A percentile compares a stretch with the other conserved stretches of the same genome.
These are phyloP conservation scores for Pythium chondricola DNA, from an alignment of 352 stramenopile species.

Conservation along the genomic window DNA sequence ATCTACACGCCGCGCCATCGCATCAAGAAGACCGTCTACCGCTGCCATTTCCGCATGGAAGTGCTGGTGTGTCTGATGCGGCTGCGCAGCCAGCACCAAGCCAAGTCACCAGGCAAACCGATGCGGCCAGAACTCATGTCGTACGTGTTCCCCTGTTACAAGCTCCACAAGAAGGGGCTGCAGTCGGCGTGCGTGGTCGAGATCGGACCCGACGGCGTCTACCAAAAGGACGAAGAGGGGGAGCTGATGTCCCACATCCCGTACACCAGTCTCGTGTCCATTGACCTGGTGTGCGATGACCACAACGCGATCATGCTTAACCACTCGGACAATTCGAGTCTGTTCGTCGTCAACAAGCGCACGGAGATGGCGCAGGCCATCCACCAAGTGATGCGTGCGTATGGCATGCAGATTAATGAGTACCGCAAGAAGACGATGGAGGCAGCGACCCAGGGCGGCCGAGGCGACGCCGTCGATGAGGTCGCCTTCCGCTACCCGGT, in stretches of 20 bases:
- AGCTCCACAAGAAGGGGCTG: conserved; percentile 51
- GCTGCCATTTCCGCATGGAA: conserved; percentile 78
- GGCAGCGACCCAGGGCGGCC: conserved; percentile 35
- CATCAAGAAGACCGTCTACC: conserved; percentile 79
- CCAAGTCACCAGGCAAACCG: conserved; percentile 21
- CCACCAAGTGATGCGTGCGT: conserved; percentile 61
- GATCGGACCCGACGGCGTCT: conserved; percentile 64
- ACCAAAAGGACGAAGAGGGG: conserved; percentile 66
- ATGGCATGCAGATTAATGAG: conserved; percentile 78
- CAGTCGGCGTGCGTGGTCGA: conserved; percentile 66
- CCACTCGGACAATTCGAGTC: conserved; percentile 76
- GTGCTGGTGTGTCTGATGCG: conserved; percentile 77
- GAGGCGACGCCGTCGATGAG: conserved; percentile 16
- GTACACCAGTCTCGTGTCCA: conserved; percentile 78
- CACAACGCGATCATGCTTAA: conserved; percentile 67
- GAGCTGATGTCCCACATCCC: conserved; percentile 77
- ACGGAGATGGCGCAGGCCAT: conserved; percentile 71
- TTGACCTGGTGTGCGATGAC: conserved; percentile 76
- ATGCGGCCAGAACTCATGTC: conserved; percentile 43
- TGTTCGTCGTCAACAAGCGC: conserved; percentile 60
- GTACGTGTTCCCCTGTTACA: conserved; percentile 44
- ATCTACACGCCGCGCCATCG: conserved; percentile 70
- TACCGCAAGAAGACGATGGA: conserved; percentile 81
- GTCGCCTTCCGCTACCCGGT: conserved; percentile 72
- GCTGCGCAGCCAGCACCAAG: conserved; percentile 55